Evolutionary conservation across 768 basidiomycete species (phyloP), one percentile per base, ranked within the genome.

Genomic region (Pulveroboletus frians): DNA sequence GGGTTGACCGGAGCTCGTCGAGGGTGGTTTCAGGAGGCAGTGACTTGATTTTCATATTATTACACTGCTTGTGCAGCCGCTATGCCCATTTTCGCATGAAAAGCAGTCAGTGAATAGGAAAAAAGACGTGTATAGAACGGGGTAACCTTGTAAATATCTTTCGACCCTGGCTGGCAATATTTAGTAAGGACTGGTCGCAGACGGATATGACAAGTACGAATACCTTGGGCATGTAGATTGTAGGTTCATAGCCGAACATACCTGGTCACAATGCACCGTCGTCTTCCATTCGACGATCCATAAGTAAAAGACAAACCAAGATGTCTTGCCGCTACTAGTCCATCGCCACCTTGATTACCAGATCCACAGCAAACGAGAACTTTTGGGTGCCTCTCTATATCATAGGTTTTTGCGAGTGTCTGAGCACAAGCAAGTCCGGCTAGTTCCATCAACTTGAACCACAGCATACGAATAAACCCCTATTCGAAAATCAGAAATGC

Each of bases 301-400:
- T 6, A 34, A 29, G 34, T n/a, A 21, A 23, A 18, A 31, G 32
- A 53, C 79, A 47, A 56, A 89, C 91, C 83, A 8, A 99, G 78
- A 70, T 99, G 96, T 38, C 95, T 77, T 37, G 96, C 96, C 26
- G 96, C 96, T 21, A 97, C 95, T 0, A 99, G 73, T 4, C 96
- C 96, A 69, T 99, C 96, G 11, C 96, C 96, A 69, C 81, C 92
- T 74, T 98, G 95, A 61, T 98, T 98, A 36, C 96, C 96, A 7
- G 96, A 94, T 15, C 96, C 96, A 64, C 94, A 97, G 60, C 90
- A 92, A 10, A 98, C 89, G n/a, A 98, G 73, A 6, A 98, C 91
- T 10, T 82, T 79, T 32, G 76, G 77, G 65, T 89, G 82, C 39
- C 73, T 77, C 3, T 83, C 79, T 27, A 76, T 80, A 35, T 72